These are phyloP conservation scores for Stagonosporopsis tanaceti DNA, from an alignment of 2,329 filamentous ascomycete species.

Conservation along the genomic window DNA sequence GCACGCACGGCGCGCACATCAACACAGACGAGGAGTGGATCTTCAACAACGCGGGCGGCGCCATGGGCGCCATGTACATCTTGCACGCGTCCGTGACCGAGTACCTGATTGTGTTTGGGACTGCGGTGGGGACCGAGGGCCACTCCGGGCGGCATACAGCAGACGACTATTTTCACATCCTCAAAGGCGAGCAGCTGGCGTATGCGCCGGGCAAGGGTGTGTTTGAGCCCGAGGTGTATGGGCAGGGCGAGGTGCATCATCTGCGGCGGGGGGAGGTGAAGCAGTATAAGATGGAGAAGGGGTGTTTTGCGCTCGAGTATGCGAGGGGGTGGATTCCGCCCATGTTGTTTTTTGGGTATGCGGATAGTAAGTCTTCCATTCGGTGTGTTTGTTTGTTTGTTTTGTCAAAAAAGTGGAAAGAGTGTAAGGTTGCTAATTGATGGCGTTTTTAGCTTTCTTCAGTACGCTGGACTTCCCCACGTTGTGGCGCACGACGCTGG, in stretches of 20 bases:
- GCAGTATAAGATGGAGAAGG: constrained; percentile 82
- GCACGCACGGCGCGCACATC: constrained; percentile 56
- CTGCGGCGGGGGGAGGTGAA: constrained; percentile 74
- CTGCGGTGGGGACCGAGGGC: constrained; percentile 83
- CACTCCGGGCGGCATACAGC: constrained; percentile 89
- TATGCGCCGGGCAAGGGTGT: constrained; percentile 69
- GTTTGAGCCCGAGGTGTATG: constrained; percentile 74
- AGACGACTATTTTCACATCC: constrained; percentile 94
- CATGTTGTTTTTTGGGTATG: constrained; percentile 90
- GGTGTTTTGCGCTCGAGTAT: constrained; percentile 84
- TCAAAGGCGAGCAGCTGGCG: constrained; percentile 77
- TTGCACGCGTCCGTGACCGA: constrained; percentile 89
- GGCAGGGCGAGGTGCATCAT: constrained; percentile 74
- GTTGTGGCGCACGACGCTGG: constrained; percentile 76
- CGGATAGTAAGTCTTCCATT: constrained; percentile 62
- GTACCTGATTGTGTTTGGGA: constrained; percentile 51
- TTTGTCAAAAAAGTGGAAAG: too few relatives aligned
- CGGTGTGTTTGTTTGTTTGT: too few relatives aligned
- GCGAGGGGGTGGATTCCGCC: constrained; percentile 89
- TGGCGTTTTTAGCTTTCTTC: constrained; percentile 65
- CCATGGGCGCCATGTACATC: constrained; percentile 92
- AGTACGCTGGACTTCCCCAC: constrained; percentile 88
- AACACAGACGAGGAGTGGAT: constrained; percentile 83
- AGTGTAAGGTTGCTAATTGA: background rate
- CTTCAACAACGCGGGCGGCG: constrained; percentile 90